Conservation (phyloP, 176 grass and related monocot genomes). For the Sorghum bicolor region DNA sequence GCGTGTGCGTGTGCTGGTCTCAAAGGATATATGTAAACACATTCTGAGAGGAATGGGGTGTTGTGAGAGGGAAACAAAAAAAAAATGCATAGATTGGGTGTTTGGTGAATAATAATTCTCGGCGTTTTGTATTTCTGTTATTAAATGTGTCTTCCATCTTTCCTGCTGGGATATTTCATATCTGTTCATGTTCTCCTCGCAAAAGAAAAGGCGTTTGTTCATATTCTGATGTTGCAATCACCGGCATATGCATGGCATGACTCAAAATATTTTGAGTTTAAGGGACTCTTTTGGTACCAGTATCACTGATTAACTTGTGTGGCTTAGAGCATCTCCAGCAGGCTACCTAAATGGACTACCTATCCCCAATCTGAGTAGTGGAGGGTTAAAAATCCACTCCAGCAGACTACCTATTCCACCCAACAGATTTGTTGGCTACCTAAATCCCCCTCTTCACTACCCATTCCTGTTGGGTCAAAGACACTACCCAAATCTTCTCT, state of each 20-base stretch:
- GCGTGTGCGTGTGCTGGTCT: constrained; percentile 10
- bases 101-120: background rate
- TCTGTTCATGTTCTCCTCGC: background rate
- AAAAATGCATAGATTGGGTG: constrained; percentile 11
- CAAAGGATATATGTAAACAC: constrained; percentile 16
- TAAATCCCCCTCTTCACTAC: no score
- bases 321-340: no score
- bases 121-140: background rate
- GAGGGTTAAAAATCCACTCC: no score
- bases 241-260: background rate
- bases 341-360: no score
- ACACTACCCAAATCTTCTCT: no score
- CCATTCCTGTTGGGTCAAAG: no score
- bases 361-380: no score
- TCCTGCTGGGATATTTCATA: background rate
- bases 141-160: background rate
- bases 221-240: background rate
- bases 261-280: background rate
- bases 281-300: background rate
- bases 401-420: no score
- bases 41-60: background rate
- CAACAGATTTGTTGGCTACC: no score
- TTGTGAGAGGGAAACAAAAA: constrained; percentile 17
- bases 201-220: background rate
- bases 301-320: background rate